Conservation (phyloP, 306 rosid genomes). For the Ochetophila trinervis region DNA sequence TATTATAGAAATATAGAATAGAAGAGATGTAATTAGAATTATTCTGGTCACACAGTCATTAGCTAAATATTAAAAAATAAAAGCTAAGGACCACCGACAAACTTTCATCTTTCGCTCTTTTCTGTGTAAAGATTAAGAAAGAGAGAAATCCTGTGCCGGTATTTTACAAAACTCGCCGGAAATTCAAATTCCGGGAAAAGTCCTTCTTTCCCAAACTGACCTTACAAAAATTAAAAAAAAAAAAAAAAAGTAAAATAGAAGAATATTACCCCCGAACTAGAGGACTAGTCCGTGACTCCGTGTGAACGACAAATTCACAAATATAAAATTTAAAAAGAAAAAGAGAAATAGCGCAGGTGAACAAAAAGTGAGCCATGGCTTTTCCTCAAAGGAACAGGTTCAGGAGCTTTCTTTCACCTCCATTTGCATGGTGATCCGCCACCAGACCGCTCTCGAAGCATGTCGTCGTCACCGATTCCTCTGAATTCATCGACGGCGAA, state of each 20-base stretch:
- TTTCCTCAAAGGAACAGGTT: slow-evolving; percentile 62
- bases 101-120: slow-evolving; percentile 65
- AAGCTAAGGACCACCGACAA: slow-evolving; percentile 42
- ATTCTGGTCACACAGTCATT: slow-evolving; percentile 41
- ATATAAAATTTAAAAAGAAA: slow-evolving; percentile 5
- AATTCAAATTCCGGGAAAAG: slow-evolving; percentile 32
- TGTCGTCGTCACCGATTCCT: slow-evolving; percentile 74
- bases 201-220: slow-evolving; percentile 8
- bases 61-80: slow-evolving; percentile 1
- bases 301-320: slow-evolving; percentile 42
- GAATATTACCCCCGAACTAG: slow-evolving; percentile 20
- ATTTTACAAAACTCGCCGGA: slow-evolving; percentile 64
- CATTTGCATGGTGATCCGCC: slow-evolving; percentile 32
- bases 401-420: slow-evolving; percentile 54
- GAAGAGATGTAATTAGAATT: slow-evolving; percentile 6
- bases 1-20: background rate
- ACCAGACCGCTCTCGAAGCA: slow-evolving; percentile 55
- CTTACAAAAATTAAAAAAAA: slow-evolving; percentile 13
- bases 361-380: background rate
- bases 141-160: slow-evolving; percentile 69
- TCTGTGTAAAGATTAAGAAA: slow-evolving; percentile 32
- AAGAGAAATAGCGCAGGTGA: too few species aligned
- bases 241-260: background rate
- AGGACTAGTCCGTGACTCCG: slow-evolving; percentile 13
- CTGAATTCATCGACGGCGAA: slow-evolving; percentile 86